A percentile compares a stretch with the other conserved stretches of the same genome.
phyloP scores from a whole-genome alignment of 768 basidiomycete species.

The Filobasidium wieringae region DNA sequence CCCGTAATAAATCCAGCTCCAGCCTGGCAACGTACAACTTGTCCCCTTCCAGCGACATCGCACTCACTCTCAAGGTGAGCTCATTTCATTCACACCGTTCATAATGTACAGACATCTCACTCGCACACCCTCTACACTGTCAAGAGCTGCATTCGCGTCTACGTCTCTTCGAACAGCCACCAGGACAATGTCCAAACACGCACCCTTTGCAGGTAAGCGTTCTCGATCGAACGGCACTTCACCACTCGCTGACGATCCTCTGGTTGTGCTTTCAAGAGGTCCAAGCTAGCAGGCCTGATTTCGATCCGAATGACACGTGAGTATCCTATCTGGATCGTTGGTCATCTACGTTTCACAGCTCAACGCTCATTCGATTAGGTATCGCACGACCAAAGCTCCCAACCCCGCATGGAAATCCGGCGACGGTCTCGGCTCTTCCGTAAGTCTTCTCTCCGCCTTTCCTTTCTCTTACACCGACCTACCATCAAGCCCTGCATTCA shows the following conservation, averaged over 20 bases:
- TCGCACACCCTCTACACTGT: too few species aligned
- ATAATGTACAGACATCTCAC: too few species aligned
- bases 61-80: too few species aligned
- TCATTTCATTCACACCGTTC: too few species aligned
- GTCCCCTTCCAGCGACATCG: too few species aligned
- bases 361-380: neutral
- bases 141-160: too few species aligned
- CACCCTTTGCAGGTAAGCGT: neutral
- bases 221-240: neutral
- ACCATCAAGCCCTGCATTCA: neutral
- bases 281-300: conserved; percentile 9
- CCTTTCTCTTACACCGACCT: neutral
- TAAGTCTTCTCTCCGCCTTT: neutral
- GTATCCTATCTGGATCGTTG: neutral
- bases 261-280: conserved; percentile 1
- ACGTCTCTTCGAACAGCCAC: too few species aligned
- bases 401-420: conserved; percentile 10
- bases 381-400: conserved; percentile 4
- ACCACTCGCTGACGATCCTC: neutral
- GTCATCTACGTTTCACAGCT: neutral
- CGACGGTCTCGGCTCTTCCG: conserved; percentile 1
- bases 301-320: neutral
- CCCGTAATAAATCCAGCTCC: too few species aligned
- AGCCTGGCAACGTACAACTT: too few species aligned
- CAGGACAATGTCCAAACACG: neutral